These are phyloP conservation scores for Fibroporia radiculosa DNA, from an alignment of 768 basidiomycete species.

Conservation along the genomic window DNA sequence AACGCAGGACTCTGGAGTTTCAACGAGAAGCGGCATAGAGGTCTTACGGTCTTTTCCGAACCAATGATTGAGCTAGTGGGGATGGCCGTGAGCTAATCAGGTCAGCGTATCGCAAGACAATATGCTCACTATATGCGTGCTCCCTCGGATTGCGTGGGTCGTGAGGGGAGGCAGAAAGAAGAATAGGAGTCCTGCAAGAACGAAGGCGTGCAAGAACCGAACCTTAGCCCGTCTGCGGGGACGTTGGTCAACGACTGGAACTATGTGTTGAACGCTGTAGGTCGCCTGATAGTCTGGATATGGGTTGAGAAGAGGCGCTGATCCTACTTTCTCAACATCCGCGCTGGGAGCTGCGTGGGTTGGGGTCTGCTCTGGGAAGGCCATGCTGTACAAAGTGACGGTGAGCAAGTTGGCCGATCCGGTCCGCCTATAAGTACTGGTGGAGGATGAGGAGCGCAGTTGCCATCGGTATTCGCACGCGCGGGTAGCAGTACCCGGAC, in stretches of 20 bases:
- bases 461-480: neutral
- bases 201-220: neutral
- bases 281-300: conserved; percentile 1
- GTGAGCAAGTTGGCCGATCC: too few relatives aligned
- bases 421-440: neutral
- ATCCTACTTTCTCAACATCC: neutral
- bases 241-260: neutral
- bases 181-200: neutral
- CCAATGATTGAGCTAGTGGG: neutral
- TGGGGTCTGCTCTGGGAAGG: neutral
- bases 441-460: neutral
- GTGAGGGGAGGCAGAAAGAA: neutral
- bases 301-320: neutral
- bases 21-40: neutral
- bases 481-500: neutral
- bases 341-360: neutral
- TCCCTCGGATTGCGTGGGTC: neutral
- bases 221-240: neutral
- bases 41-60: neutral
- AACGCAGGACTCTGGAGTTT: neutral
- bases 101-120: neutral
- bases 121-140: neutral
- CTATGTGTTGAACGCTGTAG: too few relatives aligned
- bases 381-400: neutral
- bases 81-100: neutral